These are phyloP conservation scores for Entelexis sorbosivorans DNA, from an alignment of 1,139 yeast genomes.

Conservation along the genomic window DNA sequence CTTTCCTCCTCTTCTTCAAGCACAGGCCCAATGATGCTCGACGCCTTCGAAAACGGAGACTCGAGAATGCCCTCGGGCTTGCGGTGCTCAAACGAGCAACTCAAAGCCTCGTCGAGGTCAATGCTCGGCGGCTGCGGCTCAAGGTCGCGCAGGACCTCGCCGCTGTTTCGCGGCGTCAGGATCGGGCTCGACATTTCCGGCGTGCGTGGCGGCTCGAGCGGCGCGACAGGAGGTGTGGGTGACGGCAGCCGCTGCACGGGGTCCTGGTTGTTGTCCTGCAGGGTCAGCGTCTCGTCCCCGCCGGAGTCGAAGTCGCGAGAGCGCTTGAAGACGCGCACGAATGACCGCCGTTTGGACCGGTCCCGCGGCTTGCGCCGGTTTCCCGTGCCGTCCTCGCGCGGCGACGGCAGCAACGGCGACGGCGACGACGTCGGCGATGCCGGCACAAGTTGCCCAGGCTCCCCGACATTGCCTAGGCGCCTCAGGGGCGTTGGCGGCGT, in stretches of 20 bases:
- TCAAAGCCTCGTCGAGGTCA: conserved; percentile 30
- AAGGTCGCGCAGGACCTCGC: conserved; percentile 10
- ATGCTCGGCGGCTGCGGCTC: conserved; percentile 22
- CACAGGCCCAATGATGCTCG: conserved; percentile 27
- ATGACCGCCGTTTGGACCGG: conserved; percentile 17
- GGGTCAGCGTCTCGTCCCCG: conserved; percentile 1
- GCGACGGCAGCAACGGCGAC: conserved; percentile 1
- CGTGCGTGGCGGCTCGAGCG: not conserved
- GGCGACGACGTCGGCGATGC: conserved; percentile 1
- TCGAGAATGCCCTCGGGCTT: conserved; percentile 26
- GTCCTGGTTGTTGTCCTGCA: not conserved
- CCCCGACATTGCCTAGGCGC: conserved; percentile 8
- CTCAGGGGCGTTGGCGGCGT: not conserved
- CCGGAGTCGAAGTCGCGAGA: conserved; percentile 1
- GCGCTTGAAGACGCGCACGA: conserved; percentile 14
- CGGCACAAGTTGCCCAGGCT: conserved; percentile 14
- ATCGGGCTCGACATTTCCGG: conserved; percentile 8
- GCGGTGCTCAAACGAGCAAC: conserved; percentile 26
- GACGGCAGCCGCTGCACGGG: not conserved
- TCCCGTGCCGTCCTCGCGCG: not conserved
- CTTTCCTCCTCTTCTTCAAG: conserved; percentile 27
- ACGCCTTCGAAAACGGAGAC: conserved; percentile 23
- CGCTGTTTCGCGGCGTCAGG: conserved; percentile 13
- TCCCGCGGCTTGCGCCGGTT: not conserved
- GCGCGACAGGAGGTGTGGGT: not conserved